Evolutionary conservation across 2,329 filamentous ascomycete species (phyloP), one percentile per base, ranked within the genome.

Genomic region (Fusarium armeniacum): DNA sequence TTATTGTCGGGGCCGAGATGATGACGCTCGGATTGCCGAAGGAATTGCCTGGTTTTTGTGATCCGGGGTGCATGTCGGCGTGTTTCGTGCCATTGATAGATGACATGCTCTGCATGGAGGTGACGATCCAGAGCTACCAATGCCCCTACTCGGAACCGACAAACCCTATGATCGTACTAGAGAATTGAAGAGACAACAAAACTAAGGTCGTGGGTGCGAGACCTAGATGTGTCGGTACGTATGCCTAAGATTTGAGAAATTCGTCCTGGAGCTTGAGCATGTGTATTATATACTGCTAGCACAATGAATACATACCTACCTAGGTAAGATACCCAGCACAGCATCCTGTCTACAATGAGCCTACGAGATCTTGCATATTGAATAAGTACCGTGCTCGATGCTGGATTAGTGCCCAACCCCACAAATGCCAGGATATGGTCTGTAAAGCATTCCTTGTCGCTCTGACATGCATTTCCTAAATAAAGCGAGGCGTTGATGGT

Each of bases 401-500:
- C 35, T 66, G 49, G 55, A 46, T 69, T 28, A 61, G 50, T 43
- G 57, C 41, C 47, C 46, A 54, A 65, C 49, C 65, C 64, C 59
- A 54, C 41, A 62, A 50, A 67, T 52, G 43, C 45, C 30, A 40
- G 35, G 43, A 49, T 32, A 51, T 59, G 64, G 22, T 22, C 36
- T 24, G 24, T 62, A 38, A 20, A 26, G n/a, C 5, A 33, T 35
- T 44, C 66, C 60, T 62, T 65, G 65, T 54, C 60, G 64, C 41
- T 38, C 40, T 51, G 35, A 16, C 18, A 22, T 41, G 35, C 35
- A 41, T 20, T 40, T 16, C 15, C 36, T 28, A 57, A 47, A 50
- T 50, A 52, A 64, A 63, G 30, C 50, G 61, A 65, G 59, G 59
- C 46, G 54, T 40, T 65, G 45, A 30, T 69, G 64, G 53, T 69